Base-by-base conservation (phyloP, 1,284 basidiomycete genomes). In the Lentinula novae-zelandiae region DNA sequence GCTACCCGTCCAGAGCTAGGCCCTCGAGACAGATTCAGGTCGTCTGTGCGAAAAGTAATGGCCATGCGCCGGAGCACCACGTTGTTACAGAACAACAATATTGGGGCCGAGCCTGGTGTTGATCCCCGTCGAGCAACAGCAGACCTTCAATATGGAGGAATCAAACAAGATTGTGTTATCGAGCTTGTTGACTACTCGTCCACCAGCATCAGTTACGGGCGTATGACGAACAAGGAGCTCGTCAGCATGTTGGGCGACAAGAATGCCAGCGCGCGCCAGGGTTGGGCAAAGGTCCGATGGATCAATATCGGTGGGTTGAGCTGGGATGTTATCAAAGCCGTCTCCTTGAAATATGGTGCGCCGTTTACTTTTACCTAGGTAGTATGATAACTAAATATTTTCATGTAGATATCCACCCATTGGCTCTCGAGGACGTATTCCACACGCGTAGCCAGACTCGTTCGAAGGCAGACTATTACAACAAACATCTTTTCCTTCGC, bases 381-480 rank as follows among this genome's bases (percentile, higher is more conserved):
- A 7, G 15, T 15, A 39, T 39, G 38, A 39, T 39, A 8, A 9
- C 7, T 36, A 44, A n/a, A 13, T 15, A n/a, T 22, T 12, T 51
- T 50, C 44, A 52, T 33, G 7, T 62, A 87, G 86, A 89, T 62
- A 72, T 90, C 33, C 88, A 90, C 67, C 85, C 86, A 0, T 80
- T 90, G 2, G 82, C 86, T 1, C 73, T 91, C 38, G 87, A 90
- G 69, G 88, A 90, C 66, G 75, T 90, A 17, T 77, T 90, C 20
- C 84, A 87, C 65, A 76, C 80, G 60, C 79, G 79, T 40, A 75
- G 78, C 22, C 78, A 84, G 50, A 77, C 79, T n/a, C 82, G 85
- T 49, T 87, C 85, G 7, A 90, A 90, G 69, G 81, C 79, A 5
- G 87, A 90, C 66, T 90, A 89, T 68, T 90, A 87, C 70, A 71